Base-by-base conservation (phyloP, 768 basidiomycete genomes). In the Lentinula guzmanii region DNA sequence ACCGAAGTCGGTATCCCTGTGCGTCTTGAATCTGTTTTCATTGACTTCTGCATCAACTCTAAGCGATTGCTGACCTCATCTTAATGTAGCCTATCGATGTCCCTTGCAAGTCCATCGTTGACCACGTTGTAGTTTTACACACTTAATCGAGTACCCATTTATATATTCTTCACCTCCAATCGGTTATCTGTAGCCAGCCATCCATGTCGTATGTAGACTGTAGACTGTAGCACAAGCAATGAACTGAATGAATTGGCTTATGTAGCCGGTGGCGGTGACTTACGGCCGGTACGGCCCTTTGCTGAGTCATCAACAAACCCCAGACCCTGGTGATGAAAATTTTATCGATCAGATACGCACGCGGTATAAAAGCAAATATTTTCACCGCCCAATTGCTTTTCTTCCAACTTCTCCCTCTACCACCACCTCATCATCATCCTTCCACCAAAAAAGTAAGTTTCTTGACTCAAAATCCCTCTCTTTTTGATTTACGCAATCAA, bases 201-300 rank as follows among this genome's bases (percentile, higher is more conserved):
- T 16, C n/a, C 18, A 28, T 33, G 31, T 35, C 52, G 37, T 41
- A 31, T 13, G 35, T 56, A 39, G 16, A 13, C 11, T 28, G 43
- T 46, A 58, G 57, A 59, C 28, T 59, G 58, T 59, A 59, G 58
- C 58, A 37, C 58, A 51, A 59, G 13, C 9, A 13, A 39, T 39
- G 13, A 39, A 8, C 5, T 39, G 78, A 85, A 83, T 84, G 85
- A 85, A 79, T 81, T 81, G 81, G 71, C 76, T 79, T 82, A 82
- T 82, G 78, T 75, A 72, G 46, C 46, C 46, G 46, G 46, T 21
- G 21, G 46, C 21, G 21, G 46, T 48, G 46, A 1, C 46, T 24
- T 10, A 21, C 18, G 18, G 21, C 18, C 46, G 18, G 46, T 24
- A 21, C 9, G 37, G 37, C 7, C 46, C 46, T 7, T 4, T 48